A percentile compares a stretch with the other conserved stretches of the same genome.
Evolutionary conservation across 805 yeast genomes (phyloP).

Genomic region (Saccharomycopsis javanensis): DNA sequence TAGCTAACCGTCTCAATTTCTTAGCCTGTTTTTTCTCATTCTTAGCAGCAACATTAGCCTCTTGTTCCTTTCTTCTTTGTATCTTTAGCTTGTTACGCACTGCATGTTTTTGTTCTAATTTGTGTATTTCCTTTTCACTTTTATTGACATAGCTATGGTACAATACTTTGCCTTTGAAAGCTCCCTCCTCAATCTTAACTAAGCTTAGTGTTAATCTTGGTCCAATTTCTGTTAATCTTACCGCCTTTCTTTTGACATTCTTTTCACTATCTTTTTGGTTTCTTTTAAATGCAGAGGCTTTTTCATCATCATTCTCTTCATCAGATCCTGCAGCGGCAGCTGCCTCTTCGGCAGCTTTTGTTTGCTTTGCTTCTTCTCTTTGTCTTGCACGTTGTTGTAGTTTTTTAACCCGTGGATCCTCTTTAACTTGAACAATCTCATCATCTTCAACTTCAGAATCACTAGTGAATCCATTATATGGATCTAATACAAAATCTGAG

Average conservation of each 20-base stretch:
- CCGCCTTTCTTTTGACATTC: slow-evolving; percentile 55
- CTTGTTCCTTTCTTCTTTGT: slow-evolving; percentile 67
- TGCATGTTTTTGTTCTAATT: slow-evolving; percentile 59
- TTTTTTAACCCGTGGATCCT: slow-evolving; percentile 23
- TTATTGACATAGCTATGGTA: slow-evolving; percentile 69
- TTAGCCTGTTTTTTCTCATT: slow-evolving; percentile 64
- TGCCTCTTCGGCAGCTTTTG: slow-evolving; percentile 12
- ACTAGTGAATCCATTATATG: slow-evolving; percentile 74
- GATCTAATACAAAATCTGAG: slow-evolving; percentile 74
- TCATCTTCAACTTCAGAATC: slow-evolving; percentile 95
- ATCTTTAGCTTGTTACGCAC: slow-evolving; percentile 52
- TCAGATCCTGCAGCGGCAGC: slow-evolving; percentile 21
- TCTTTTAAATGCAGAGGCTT: slow-evolving; percentile 18
- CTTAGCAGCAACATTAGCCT: slow-evolving; percentile 67
- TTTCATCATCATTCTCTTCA: slow-evolving; percentile 21
- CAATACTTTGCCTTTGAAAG: slow-evolving; percentile 79
- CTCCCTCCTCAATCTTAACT: slow-evolving; percentile 85
- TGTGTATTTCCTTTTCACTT: slow-evolving; percentile 47
- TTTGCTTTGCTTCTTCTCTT: slow-evolving; percentile 17
- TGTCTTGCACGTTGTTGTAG: slow-evolving; percentile 22
- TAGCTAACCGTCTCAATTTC: slow-evolving; percentile 54
- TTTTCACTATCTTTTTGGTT: slow-evolving; percentile 20
- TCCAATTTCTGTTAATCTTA: slow-evolving; percentile 85
- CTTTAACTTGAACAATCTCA: slow-evolving; percentile 55
- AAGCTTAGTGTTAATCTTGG: slow-evolving; percentile 74